A percentile compares a stretch with the other conserved stretches of the same genome.
Conservation (phyloP, 345 rosid species). For the Euclidium syriacum region DNA sequence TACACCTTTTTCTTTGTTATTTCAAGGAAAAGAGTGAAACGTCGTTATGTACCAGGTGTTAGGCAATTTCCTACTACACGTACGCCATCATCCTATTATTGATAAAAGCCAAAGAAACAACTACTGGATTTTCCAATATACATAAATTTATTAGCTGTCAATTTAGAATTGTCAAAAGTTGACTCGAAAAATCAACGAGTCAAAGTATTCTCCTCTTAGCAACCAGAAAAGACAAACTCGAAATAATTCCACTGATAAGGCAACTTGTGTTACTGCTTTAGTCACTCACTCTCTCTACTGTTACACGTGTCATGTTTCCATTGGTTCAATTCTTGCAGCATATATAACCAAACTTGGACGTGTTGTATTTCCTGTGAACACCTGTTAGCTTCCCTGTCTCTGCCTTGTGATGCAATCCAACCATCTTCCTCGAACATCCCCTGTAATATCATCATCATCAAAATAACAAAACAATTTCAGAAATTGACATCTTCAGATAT, state of each 20-base stretch:
- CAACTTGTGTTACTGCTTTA: constrained; percentile 18
- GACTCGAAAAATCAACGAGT: no score
- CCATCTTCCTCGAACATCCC: constrained; percentile 84
- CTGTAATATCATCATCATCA: constrained; percentile 30
- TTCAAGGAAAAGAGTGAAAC: no score
- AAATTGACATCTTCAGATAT: not conserved
- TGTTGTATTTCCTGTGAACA: constrained; percentile 70
- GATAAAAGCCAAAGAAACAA: no score
- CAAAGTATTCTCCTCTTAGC: no score
- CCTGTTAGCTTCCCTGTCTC: constrained; percentile 81
- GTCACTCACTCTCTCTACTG: not conserved
- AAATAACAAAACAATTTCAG: not conserved
- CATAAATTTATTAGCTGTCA: no score
- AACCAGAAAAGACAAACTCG: not conserved
- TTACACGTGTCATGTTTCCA: no score
- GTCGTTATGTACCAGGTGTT: no score
- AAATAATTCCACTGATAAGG: not conserved
- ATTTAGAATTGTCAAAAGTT: no score
- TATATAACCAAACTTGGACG: constrained; percentile 73
- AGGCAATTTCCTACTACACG: no score
- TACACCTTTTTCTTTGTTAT: no score
- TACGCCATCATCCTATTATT: no score
- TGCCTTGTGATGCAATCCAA: constrained; percentile 65
- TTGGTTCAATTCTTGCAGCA: constrained; percentile 49
- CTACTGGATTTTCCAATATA: no score